phyloP scores from a whole-genome alignment of 495 filamentous ascomycete genomes.

The Pseudevernia furfuracea region DNA sequence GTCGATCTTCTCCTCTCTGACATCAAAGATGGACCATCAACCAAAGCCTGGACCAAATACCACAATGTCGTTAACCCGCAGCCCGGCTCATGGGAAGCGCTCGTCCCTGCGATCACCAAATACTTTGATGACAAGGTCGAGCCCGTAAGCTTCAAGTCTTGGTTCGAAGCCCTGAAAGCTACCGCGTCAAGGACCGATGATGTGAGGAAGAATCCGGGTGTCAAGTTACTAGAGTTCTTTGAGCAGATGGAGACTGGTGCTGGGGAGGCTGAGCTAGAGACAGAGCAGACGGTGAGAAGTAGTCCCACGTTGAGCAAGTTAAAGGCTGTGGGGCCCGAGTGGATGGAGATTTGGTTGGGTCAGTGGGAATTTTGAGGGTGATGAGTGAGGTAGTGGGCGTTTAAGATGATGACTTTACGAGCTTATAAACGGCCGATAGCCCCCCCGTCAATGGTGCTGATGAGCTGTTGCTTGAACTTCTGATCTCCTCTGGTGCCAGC shows the following conservation, averaged over 20 bases:
- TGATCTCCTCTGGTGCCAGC: no score
- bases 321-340: conserved; percentile 21
- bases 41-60: not conserved
- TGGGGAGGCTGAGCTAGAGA: conserved; percentile 13
- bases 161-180: conserved; percentile 20
- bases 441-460: no score
- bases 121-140: not conserved
- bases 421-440: no score
- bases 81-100: conserved; percentile 1
- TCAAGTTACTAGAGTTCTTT: conserved; percentile 28
- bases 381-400: not conserved
- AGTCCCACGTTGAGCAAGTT: conserved; percentile 24
- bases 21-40: not conserved
- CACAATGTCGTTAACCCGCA: conserved; percentile 10
- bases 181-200: conserved; percentile 18
- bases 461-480: no score
- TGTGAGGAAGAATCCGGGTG: conserved; percentile 22
- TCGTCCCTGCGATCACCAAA: conserved; percentile 3
- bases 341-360: conserved; percentile 27
- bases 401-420: not conserved
- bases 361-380: conserved; percentile 2
- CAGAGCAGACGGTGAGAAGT: conserved; percentile 15
- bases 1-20: conserved; percentile 7
- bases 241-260: not conserved
- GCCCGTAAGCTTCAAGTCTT: conserved; percentile 14